A percentile compares a stretch with the other conserved stretches of the same genome.
Evolutionary conservation across 192 early-diverging fungal species (phyloP).

Genomic region (Gonapodya sp.): DNA sequence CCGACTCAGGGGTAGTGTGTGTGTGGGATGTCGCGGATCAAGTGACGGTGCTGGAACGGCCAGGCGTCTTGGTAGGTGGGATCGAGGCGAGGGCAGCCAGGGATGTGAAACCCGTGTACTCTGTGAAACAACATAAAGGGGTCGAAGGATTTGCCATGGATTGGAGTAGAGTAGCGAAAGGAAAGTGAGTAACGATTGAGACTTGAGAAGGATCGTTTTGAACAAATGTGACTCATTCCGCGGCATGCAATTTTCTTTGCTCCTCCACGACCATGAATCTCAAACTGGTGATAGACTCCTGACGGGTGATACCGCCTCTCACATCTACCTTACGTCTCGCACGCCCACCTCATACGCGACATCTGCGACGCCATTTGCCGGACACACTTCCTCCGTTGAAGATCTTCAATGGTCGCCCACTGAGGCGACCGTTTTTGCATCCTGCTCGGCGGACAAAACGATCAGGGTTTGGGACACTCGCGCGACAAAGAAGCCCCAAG

Average conservation of each 20-base stretch:
- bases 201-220: conserved; percentile 7
- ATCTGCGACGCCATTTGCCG: conserved; percentile 48
- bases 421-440: conserved; percentile 85
- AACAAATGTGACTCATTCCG: conserved; percentile 13
- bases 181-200: conserved; percentile 28
- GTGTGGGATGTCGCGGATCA: conserved; percentile 78
- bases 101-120: conserved; percentile 57
- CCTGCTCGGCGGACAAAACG: conserved; percentile 81
- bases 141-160: conserved; percentile 93
- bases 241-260: conserved; percentile 13
- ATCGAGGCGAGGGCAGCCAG: conserved; percentile 37
- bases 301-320: conserved; percentile 70
- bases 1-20: conserved; percentile 91
- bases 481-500: conserved; percentile 59
- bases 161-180: conserved; percentile 65
- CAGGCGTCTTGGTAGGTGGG: too few relatives aligned
- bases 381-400: conserved; percentile 80
- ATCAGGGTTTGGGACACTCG: conserved; percentile 93
- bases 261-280: not conserved
- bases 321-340: conserved; percentile 75
- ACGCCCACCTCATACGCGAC: conserved; percentile 29
- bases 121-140: conserved; percentile 69
- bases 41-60: conserved; percentile 67
- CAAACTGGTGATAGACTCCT: conserved; percentile 51
- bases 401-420: conserved; percentile 96